Evolutionary conservation across 768 basidiomycete genomes (phyloP).

Genomic region (Boletus tomentosulus): DNA sequence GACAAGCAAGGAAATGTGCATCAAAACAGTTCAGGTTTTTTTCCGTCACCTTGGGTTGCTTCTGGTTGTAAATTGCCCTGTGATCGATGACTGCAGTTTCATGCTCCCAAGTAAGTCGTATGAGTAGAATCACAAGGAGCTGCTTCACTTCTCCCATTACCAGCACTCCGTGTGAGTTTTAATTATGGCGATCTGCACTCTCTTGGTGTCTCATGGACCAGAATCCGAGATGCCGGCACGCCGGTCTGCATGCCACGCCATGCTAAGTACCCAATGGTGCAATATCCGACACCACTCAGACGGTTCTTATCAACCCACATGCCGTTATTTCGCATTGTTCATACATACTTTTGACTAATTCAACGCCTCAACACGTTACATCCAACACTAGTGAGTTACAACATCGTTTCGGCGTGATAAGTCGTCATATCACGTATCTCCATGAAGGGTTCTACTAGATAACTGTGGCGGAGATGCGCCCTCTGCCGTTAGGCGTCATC

Average conservation of each 20-base stretch:
- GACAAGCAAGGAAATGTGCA: background rate
- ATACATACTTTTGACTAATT: too few species aligned
- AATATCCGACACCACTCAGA: too few species aligned
- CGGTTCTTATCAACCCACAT: conserved; percentile 5
- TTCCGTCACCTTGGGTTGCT: background rate
- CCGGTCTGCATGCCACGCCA: too few species aligned
- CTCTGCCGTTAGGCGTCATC: background rate
- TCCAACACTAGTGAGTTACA: background rate
- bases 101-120: background rate
- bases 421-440: conserved; percentile 1
- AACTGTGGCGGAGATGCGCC: background rate
- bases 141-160: background rate
- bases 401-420: background rate
- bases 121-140: background rate
- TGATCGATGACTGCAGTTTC: too few species aligned
- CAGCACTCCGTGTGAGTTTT: background rate
- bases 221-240: too few species aligned
- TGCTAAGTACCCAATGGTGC: too few species aligned
- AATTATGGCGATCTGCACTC: background rate
- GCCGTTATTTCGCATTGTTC: background rate
- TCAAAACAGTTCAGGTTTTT: background rate
- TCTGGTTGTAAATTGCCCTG: background rate
- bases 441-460: too few species aligned
- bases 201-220: background rate
- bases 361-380: too few species aligned